phyloP scores from a whole-genome alignment of 2,329 filamentous ascomycete species.

The Trichoderma polysporum region DNA sequence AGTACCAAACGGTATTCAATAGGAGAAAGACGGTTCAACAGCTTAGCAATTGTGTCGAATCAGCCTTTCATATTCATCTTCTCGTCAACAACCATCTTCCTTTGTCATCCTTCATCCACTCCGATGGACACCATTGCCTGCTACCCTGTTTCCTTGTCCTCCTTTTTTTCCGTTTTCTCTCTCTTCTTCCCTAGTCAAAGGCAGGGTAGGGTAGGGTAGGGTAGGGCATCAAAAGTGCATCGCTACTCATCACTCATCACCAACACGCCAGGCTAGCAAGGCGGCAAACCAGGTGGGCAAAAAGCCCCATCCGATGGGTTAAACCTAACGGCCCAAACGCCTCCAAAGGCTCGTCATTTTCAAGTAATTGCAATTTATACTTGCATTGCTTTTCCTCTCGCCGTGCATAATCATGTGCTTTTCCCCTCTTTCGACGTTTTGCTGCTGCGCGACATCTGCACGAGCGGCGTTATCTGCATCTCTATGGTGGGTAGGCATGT shows the following conservation, averaged over 20 bases:
- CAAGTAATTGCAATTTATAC: neutral
- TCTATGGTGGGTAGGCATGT: neutral
- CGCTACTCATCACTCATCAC: neutral
- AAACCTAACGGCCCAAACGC: neutral
- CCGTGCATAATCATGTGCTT: conserved; percentile 7
- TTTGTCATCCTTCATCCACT: too few species aligned
- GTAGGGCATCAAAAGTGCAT: neutral
- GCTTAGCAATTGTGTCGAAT: too few species aligned
- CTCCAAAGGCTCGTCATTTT: neutral
- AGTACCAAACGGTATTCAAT: too few species aligned
- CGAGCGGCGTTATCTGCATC: conserved; percentile 1
- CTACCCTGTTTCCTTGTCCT: neutral
- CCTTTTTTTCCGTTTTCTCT: neutral
- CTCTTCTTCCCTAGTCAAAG: neutral
- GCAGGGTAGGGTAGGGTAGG: too few species aligned
- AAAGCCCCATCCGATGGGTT: neutral
- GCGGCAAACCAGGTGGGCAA: neutral
- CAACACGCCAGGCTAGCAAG: neutral
- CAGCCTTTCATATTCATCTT: too few species aligned
- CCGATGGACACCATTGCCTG: neutral
- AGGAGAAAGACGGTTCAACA: too few species aligned
- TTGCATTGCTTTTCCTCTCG: neutral
- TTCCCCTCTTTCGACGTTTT: conserved; percentile 2
- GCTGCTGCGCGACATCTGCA: conserved; percentile 15
- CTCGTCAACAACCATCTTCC: too few species aligned